phyloP scores from a whole-genome alignment of 495 filamentous ascomycete genomes.

The Trichoderma parareesei region DNA sequence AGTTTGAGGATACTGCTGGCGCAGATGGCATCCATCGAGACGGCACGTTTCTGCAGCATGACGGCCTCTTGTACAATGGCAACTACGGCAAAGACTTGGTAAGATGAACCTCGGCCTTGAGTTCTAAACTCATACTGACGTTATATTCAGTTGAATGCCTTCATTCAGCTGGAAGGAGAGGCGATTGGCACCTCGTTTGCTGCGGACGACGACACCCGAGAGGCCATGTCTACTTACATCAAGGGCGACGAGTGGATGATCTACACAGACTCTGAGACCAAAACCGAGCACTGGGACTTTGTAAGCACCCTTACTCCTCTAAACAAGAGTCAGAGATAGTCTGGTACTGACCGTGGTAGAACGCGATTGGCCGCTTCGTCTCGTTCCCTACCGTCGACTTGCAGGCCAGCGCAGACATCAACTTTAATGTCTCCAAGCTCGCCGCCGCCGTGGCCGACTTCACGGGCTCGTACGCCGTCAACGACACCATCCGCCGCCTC shows the following conservation, averaged over 20 bases:
- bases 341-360: neutral
- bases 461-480: neutral
- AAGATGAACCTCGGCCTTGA: neutral
- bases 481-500: neutral
- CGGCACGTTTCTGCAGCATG: neutral
- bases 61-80: neutral
- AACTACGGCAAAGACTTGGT: neutral
- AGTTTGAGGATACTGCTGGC: neutral
- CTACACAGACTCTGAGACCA: neutral
- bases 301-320: neutral
- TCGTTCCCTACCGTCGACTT: neutral
- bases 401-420: neutral
- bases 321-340: neutral
- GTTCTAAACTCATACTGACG: neutral
- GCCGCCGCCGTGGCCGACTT: neutral
- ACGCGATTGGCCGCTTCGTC: neutral
- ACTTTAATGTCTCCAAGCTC: neutral
- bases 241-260: neutral
- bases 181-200: neutral
- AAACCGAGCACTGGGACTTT: conserved; percentile 2
- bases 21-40: neutral
- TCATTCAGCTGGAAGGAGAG: neutral
- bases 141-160: neutral
- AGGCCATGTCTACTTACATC: neutral
- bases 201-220: neutral